A percentile compares a stretch with the other conserved stretches of the same genome.
These are phyloP conservation scores for Termitomyces sp. DNA, from an alignment of 768 basidiomycete species.

Conservation along the genomic window DNA sequence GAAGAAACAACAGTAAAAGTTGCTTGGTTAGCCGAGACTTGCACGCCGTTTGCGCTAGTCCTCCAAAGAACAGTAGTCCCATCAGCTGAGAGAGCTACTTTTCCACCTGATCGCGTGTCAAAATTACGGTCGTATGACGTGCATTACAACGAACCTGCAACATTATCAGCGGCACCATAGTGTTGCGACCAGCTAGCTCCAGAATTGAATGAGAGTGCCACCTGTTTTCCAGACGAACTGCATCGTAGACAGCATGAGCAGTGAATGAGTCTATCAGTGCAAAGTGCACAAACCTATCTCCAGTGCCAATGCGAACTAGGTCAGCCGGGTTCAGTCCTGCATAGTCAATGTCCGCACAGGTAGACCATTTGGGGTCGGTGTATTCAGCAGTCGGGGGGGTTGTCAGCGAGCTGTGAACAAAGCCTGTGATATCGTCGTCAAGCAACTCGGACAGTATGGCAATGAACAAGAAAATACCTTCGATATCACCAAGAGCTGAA, in stretches of 20 bases:
- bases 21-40: constrained; percentile 45
- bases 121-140: neutral
- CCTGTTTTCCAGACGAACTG: constrained; percentile 44
- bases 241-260: neutral
- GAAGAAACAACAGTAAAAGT: constrained; percentile 44
- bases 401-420: constrained; percentile 38
- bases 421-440: constrained; percentile 27
- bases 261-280: neutral
- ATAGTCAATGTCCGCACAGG: constrained; percentile 45
- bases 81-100: constrained; percentile 45
- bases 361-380: constrained; percentile 42
- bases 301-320: constrained; percentile 49
- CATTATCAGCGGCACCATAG: constrained; percentile 47
- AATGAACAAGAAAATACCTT: constrained; percentile 26
- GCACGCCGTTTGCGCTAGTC: constrained; percentile 40
- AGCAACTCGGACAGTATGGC: neutral
- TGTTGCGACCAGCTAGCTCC: constrained; percentile 54
- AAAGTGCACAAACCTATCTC: constrained; percentile 29
- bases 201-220: constrained; percentile 50
- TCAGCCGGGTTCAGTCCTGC: constrained; percentile 45
- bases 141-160: constrained; percentile 22
- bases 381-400: constrained; percentile 33
- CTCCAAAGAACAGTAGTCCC: constrained; percentile 57
- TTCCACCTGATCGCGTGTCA: constrained; percentile 22
- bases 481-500: constrained; percentile 50